phyloP scores from a whole-genome alignment of 169 alveolate species.

The Plasmodium falciparum region DNA sequence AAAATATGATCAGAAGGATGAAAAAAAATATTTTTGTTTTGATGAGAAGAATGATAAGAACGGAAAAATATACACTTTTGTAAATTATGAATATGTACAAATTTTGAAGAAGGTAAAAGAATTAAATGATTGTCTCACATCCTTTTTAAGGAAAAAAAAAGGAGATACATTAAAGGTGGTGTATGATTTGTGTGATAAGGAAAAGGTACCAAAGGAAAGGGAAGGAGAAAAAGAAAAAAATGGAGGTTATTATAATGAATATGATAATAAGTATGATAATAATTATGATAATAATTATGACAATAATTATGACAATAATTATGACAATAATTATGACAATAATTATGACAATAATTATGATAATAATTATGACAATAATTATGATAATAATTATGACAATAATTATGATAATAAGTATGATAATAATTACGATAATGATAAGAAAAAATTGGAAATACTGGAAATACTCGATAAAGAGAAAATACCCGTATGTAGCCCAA shows the following conservation, averaged over 20 bases:
- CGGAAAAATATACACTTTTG: constrained; percentile 23
- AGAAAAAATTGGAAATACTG: not conserved
- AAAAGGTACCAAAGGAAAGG: not conserved
- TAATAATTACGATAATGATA: not conserved
- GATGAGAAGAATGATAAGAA: not conserved
- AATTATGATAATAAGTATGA: not conserved
- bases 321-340: not conserved
- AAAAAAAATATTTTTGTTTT: not conserved
- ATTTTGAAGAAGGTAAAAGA: constrained; percentile 12
- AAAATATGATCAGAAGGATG: not conserved
- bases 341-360: too few species aligned
- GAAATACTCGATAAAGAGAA: constrained; percentile 7
- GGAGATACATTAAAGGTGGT: too few species aligned
- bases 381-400: too few species aligned
- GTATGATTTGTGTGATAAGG: not conserved
- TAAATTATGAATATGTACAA: constrained; percentile 27
- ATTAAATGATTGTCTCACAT: not conserved
- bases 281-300: too few species aligned
- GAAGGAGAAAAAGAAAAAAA: not conserved
- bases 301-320: not conserved
- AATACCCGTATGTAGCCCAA: not conserved
- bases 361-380: too few species aligned
- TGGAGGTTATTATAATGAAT: not conserved
- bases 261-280: too few species aligned
- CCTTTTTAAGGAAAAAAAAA: too few species aligned